A percentile compares a stretch with the other conserved stretches of the same genome.
Conservation (phyloP, 192 early-diverging fungal species). For the Linnemannia elongata region DNA sequence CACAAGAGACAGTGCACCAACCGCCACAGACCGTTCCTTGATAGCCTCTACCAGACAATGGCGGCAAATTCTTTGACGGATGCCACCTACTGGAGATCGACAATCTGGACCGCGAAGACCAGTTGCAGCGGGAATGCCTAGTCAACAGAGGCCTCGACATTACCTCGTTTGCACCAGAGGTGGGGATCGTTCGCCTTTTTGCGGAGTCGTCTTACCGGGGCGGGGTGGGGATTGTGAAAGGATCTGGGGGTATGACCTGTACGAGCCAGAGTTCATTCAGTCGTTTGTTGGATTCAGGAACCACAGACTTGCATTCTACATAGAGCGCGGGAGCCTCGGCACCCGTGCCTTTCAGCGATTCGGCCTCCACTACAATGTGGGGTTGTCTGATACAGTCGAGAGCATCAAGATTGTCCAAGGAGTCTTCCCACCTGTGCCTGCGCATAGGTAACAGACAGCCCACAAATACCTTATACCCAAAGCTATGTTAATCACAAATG, state of each 20-base stretch:
- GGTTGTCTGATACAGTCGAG: too few species aligned
- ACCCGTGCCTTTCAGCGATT: constrained; percentile 4
- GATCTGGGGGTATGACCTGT: constrained; percentile 1
- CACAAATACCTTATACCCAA: background rate
- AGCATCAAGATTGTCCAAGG: constrained; percentile 8
- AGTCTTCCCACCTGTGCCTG: constrained; percentile 3
- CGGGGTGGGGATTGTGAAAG: background rate
- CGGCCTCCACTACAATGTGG: background rate
- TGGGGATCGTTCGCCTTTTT: background rate
- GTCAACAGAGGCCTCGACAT: background rate
- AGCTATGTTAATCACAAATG: background rate
- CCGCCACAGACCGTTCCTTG: background rate
- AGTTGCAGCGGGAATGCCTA: background rate
- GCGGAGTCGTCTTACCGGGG: background rate
- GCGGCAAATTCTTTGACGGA: background rate
- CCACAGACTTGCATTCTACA: background rate
- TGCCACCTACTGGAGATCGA: background rate
- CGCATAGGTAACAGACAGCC: background rate
- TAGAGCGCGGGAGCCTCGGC: background rate
- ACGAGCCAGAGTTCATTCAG: background rate
- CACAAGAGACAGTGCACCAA: background rate
- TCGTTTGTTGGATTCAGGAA: constrained; percentile 16
- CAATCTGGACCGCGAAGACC: background rate
- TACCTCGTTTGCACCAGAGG: background rate
- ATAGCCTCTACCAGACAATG: background rate